Evolutionary conservation across 2,329 filamentous ascomycete genomes (phyloP).

Genomic region (Penicillium sp.): DNA sequence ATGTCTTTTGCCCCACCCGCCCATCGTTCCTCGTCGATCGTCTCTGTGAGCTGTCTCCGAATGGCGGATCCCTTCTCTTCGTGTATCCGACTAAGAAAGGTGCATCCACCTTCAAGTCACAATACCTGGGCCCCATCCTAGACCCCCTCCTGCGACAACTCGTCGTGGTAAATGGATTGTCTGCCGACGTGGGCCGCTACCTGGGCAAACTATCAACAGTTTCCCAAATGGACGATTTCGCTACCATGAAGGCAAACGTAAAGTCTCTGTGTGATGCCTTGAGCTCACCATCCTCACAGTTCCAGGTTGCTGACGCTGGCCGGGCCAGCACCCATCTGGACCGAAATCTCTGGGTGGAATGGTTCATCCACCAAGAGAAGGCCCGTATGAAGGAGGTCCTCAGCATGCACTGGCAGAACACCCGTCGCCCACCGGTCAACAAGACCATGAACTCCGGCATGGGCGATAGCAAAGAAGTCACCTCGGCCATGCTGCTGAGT

Average conservation of each 20-base stretch:
- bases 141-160: slow-evolving; percentile 61
- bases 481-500: slow-evolving; percentile 56
- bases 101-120: slow-evolving; percentile 57
- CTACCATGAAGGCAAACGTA: slow-evolving; percentile 48
- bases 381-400: slow-evolving; percentile 55
- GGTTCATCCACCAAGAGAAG: slow-evolving; percentile 66
- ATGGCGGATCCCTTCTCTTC: slow-evolving; percentile 59
- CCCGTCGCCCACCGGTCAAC: slow-evolving; percentile 33
- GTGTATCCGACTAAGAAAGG: slow-evolving; percentile 62
- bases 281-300: slow-evolving; percentile 40
- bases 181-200: slow-evolving; percentile 55
- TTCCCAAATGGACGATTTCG: slow-evolving; percentile 55
- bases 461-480: slow-evolving; percentile 47
- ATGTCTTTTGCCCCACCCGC: slow-evolving; percentile 56
- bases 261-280: slow-evolving; percentile 40
- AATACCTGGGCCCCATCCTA: slow-evolving; percentile 61
- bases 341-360: slow-evolving; percentile 59
- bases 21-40: slow-evolving; percentile 62
- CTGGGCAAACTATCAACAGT: slow-evolving; percentile 57
- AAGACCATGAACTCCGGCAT: slow-evolving; percentile 28
- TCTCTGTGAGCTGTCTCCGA: slow-evolving; percentile 57
- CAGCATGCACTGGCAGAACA: slow-evolving; percentile 43
- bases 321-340: slow-evolving; percentile 53
- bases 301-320: slow-evolving; percentile 51
- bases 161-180: slow-evolving; percentile 58